Evolutionary conservation across 192 early-diverging fungal genomes (phyloP), one percentile per base, ranked within the genome.

Genomic region (Coemansia furcata): DNA sequence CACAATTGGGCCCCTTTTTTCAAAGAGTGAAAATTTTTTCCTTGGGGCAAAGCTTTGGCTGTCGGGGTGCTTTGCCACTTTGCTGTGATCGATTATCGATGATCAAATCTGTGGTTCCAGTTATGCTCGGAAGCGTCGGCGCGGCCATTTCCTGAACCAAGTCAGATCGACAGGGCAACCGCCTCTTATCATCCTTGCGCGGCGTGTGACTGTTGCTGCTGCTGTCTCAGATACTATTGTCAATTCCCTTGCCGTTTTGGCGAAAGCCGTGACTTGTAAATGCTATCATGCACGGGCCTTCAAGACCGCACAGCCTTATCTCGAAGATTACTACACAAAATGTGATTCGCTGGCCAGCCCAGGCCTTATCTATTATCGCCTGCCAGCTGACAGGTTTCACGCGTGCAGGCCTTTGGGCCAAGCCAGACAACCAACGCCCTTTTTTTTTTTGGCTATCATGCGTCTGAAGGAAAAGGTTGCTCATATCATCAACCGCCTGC

Each of bases 301-400:
- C 5, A 33, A 36, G 26, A 29, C 14, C 35, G 55, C 55, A 15
- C 15, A 4, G n/a, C 15, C 17, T 36, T 36, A 36, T 36, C 35
- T 36, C 5, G 32, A 14, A n/a, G 55, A 58, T 58, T 19, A 19
- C 30, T 36, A 58, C 17, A 1, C 55, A 6, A 8, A 5, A 4
- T 32, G 35, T 58, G 55, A 58, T 58, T 58, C 55, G 55, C 55
- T 58, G 55, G 15, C 11, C 5, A 17, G 14, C 7, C 17, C 17
- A 54, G 30, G 50, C 35, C 55, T 58, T 58, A 58, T 58, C 55
- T 58, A 15, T 19, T 36, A 32, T 32, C 32, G 32, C 55, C 17
- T 17, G 54, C 54, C 55, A 36, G 55, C 55, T 58, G 55, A 58
- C 55, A 19, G 15, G 29, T 36, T n/a, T 58, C 32, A n/a, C 55